A percentile compares a stretch with the other conserved stretches of the same genome.
Evolutionary conservation across 179 eudicot genomes (phyloP).

Genomic region (Vitellaria paradoxa): DNA sequence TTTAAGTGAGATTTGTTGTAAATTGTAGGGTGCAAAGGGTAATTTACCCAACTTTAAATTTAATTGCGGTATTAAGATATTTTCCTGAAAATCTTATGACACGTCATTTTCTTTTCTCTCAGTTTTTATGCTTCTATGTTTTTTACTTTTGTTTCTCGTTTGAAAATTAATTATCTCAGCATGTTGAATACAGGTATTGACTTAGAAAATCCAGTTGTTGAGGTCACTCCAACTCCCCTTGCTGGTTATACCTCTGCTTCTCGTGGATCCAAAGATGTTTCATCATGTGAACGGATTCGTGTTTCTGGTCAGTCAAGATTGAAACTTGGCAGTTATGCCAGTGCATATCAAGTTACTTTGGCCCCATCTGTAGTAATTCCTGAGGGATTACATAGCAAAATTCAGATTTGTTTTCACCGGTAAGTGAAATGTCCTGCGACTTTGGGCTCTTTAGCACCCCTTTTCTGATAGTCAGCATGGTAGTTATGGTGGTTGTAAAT

Average conservation of each 20-base stretch:
- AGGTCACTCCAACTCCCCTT: conserved; percentile 50
- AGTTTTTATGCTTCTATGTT: not conserved
- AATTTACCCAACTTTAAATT: too few species aligned
- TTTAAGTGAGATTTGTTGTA: too few species aligned
- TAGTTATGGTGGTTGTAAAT: conserved; percentile 3
- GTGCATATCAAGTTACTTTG: conserved; percentile 55
- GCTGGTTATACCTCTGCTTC: conserved; percentile 27
- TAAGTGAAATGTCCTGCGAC: conserved; percentile 28
- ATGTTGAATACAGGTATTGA: conserved; percentile 48
- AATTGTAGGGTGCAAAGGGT: too few species aligned
- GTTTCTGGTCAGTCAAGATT: conserved; percentile 66
- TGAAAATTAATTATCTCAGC: not conserved
- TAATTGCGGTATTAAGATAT: too few species aligned
- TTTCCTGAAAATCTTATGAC: not conserved
- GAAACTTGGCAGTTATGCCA: conserved; percentile 66
- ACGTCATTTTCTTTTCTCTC: not conserved
- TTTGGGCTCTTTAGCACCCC: not conserved
- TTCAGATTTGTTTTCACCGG: conserved; percentile 84
- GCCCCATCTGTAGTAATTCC: conserved; percentile 83
- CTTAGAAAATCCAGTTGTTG: conserved; percentile 51
- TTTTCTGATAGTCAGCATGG: not conserved
- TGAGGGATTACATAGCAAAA: conserved; percentile 60
- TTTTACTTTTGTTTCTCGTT: not conserved
- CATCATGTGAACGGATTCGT: conserved; percentile 63
- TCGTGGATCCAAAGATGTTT: conserved; percentile 46